Percentiles rank a stretch among this genome's conserved stretches.
Evolutionary conservation across 2,329 filamentous ascomycete species (phyloP).

Genomic region (Rhinocladiella mackenziei): DNA sequence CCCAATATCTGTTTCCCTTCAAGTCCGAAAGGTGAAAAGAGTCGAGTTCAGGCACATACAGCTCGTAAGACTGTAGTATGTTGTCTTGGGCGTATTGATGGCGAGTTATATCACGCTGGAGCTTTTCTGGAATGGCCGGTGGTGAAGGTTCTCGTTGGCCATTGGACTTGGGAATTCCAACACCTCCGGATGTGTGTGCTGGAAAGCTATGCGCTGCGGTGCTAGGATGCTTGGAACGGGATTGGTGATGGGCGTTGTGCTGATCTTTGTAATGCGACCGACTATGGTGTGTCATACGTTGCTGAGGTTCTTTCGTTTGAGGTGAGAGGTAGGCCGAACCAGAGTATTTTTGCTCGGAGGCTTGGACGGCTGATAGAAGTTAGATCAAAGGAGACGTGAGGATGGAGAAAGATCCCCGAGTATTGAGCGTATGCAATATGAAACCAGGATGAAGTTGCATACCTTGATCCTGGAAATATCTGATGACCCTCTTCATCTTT

Average conservation of each 20-base stretch:
- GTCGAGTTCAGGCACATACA: slow-evolving; percentile 20
- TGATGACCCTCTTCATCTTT: slow-evolving; percentile 25
- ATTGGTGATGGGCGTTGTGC: slow-evolving; percentile 9
- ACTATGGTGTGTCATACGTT: slow-evolving; percentile 8
- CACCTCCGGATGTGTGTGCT: slow-evolving; percentile 3
- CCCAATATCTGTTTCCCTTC: slow-evolving; percentile 19
- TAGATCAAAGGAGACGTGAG: neutral
- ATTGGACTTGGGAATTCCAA: slow-evolving; percentile 1
- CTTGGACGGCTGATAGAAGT: slow-evolving; percentile 15
- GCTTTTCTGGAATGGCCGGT: slow-evolving; percentile 6
- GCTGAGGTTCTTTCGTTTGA: slow-evolving; percentile 21
- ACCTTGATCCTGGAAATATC: slow-evolving; percentile 28
- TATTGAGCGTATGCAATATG: neutral
- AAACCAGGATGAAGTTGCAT: neutral
- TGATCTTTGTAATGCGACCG: slow-evolving; percentile 6
- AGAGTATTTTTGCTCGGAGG: slow-evolving; percentile 20
- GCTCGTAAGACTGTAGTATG: slow-evolving; percentile 29
- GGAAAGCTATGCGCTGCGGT: slow-evolving; percentile 8
- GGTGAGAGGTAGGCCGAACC: slow-evolving; percentile 22
- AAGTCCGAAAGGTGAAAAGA: slow-evolving; percentile 5
- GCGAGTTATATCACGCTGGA: slow-evolving; percentile 18
- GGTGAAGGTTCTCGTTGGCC: slow-evolving; percentile 4
- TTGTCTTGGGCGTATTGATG: slow-evolving; percentile 28
- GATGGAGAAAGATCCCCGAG: no score
- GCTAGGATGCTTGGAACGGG: slow-evolving; percentile 5